Base-by-base conservation (phyloP, 2,329 filamentous ascomycete genomes). In the Phaeosphaeria sp. region DNA sequence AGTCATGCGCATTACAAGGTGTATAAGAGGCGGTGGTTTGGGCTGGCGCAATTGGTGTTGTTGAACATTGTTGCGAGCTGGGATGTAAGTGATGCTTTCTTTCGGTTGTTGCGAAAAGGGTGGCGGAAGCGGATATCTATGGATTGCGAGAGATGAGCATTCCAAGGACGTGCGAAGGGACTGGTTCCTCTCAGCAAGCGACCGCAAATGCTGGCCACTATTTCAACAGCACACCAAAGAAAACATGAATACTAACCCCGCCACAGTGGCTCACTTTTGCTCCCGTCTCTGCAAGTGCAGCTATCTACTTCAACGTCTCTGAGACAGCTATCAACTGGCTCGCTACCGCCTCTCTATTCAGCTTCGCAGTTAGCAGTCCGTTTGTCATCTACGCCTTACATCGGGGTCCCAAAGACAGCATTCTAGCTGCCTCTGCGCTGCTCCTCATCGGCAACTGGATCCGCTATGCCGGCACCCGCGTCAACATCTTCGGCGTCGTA, bases 11-110 rank as follows among this genome's bases (percentile, higher is more conserved):
- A 76, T 53, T 80, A 78, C 61, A 76, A 74, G 24, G 85, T 90
- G 21, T 98, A 98, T 75, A 94, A 91, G 79, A 86, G 92, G 71
- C 86, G 95, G 45, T 99, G 92, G 88, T 91, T 97, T 75, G 95
- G 95, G 0, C 81, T 99, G 51, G 79, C 86, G 21, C 91, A 97
- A 77, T 79, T 98, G 72, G 90, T 93, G 6, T 78, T 98, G 69
- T 82, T 98, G 78, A 99, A 98, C 75, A 89, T 97, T 55, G 87
- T 98, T 59, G 90, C 97, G 43, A 96, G 91, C 72, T 98, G 94
- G 94, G 92, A 96, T 86, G 92, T 95, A 84, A 83, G 92, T 88
- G 30, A 36, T 36, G 5, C 30, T 36, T 36, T 36, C 11, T 13
- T 36, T 6, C 3, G 30, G 30, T 36, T 13, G 30, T 36, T n/a